Evolutionary conservation across 352 stramenopile genomes (phyloP).

Genomic region (Phytophthora citricola): DNA sequence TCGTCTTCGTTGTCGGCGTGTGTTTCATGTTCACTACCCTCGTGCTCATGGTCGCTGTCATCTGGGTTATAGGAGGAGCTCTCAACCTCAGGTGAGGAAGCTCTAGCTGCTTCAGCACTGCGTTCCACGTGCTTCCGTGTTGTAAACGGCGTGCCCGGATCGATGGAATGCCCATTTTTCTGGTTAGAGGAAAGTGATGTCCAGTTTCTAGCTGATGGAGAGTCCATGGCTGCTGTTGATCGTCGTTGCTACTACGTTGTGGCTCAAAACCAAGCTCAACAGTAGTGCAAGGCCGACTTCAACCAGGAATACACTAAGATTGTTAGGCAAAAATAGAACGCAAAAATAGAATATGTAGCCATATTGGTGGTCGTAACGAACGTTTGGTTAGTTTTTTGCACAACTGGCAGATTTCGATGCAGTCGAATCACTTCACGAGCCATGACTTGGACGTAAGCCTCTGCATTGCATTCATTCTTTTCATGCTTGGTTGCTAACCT

Average conservation of each 20-base stretch:
- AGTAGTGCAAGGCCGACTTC: slow-evolving; percentile 8
- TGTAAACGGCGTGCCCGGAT: neutral
- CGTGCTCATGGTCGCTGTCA: slow-evolving; percentile 19
- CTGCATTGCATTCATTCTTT: neutral
- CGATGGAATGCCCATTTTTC: slow-evolving; percentile 2
- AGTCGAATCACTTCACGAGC: slow-evolving; percentile 49
- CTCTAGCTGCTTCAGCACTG: neutral
- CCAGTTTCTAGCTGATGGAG: slow-evolving; percentile 1
- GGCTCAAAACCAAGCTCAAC: neutral
- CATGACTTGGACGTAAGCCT: slow-evolving; percentile 53
- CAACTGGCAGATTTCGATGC: slow-evolving; percentile 17
- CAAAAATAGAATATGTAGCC: slow-evolving; percentile 32
- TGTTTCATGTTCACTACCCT: slow-evolving; percentile 19
- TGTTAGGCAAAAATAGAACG: slow-evolving; percentile 31
- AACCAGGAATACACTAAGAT: slow-evolving; percentile 22
- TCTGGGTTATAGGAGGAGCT: slow-evolving; percentile 3
- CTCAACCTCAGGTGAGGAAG: slow-evolving; percentile 25
- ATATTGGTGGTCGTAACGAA: slow-evolving; percentile 16
- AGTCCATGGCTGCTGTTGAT: slow-evolving; percentile 9
- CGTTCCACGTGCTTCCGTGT: slow-evolving; percentile 14
- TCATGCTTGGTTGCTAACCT: neutral
- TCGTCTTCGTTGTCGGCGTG: slow-evolving; percentile 18
- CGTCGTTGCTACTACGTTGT: slow-evolving; percentile 3
- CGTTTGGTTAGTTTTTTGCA: neutral
- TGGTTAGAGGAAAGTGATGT: slow-evolving; percentile 25